These are phyloP conservation scores for Coemansia sp. DNA, from an alignment of 192 early-diverging fungal species.

Conservation along the genomic window DNA sequence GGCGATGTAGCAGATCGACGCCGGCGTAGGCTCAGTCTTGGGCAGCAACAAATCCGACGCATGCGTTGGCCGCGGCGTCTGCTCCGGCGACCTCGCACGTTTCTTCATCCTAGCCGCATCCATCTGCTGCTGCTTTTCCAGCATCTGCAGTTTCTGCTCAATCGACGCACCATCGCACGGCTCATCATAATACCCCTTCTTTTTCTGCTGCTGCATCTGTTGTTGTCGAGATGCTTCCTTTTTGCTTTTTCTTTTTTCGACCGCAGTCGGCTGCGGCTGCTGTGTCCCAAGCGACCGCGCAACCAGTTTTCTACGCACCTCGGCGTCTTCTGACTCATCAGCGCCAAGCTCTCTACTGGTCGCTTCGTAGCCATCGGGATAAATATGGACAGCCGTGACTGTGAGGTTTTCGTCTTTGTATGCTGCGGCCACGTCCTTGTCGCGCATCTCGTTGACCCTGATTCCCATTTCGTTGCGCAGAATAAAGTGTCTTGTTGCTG, in stretches of 20 bases:
- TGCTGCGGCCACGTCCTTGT: slow-evolving; percentile 36
- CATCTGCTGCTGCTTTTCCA: slow-evolving; percentile 27
- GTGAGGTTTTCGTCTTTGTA: slow-evolving; percentile 70
- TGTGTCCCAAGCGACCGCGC: slow-evolving; percentile 33
- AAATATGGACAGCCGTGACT: slow-evolving; percentile 65
- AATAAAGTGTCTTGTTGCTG: slow-evolving; percentile 78
- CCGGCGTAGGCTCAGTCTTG: slow-evolving; percentile 54
- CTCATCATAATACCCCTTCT: slow-evolving; percentile 33
- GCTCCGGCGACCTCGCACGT: slow-evolving; percentile 30
- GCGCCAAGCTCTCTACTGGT: slow-evolving; percentile 14
- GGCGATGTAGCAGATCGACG: slow-evolving; percentile 72
- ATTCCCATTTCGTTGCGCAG: slow-evolving; percentile 63
- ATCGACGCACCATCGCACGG: slow-evolving; percentile 33
- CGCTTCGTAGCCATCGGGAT: slow-evolving; percentile 54
- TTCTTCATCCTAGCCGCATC: slow-evolving; percentile 28
- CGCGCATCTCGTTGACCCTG: slow-evolving; percentile 59
- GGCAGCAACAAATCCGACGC: slow-evolving; percentile 28
- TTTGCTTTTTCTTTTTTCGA: slow-evolving; percentile 10
- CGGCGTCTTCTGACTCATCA: slow-evolving; percentile 30
- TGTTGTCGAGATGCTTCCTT: slow-evolving; percentile 8
- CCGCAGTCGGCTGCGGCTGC: slow-evolving; percentile 15
- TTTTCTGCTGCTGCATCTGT: slow-evolving; percentile 25
- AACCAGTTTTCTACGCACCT: slow-evolving; percentile 19
- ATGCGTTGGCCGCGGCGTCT: slow-evolving; percentile 10
- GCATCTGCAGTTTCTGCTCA: slow-evolving; percentile 30